A percentile compares a stretch with the other conserved stretches of the same genome.
phyloP scores from a whole-genome alignment of 164 flowering plant genomes.

The Liriodendron chinense region DNA sequence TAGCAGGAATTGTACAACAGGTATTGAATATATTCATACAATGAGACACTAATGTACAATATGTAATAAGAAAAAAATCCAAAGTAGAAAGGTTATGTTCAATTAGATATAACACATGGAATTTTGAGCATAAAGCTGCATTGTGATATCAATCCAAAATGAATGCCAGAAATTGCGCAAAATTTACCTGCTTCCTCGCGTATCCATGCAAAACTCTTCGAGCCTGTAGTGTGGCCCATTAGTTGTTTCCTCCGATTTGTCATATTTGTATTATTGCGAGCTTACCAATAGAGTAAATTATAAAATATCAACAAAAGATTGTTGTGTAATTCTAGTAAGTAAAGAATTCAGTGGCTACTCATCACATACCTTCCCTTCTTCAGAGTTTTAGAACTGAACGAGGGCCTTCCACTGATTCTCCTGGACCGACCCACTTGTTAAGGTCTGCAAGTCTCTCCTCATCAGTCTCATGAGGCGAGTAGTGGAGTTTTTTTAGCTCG shows the following conservation, averaged over 20 bases:
- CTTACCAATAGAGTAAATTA: not conserved
- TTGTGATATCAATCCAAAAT: too few relatives aligned
- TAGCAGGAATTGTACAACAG: too few relatives aligned
- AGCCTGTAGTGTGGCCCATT: slow-evolving; percentile 19
- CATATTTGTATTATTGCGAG: slow-evolving; percentile 18
- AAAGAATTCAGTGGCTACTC: not conserved
- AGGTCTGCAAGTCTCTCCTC: slow-evolving; percentile 19
- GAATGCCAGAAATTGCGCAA: too few relatives aligned
- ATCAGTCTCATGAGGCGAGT: slow-evolving; percentile 17
- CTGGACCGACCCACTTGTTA: slow-evolving; percentile 19
- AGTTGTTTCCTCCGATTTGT: slow-evolving; percentile 16
- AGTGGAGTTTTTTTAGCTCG: slow-evolving; percentile 20
- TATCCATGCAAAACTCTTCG: slow-evolving; percentile 29
- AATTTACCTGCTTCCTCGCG: slow-evolving; percentile 30
- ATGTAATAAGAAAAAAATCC: too few relatives aligned
- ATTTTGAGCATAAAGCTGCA: too few relatives aligned
- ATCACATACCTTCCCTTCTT: slow-evolving; percentile 20
- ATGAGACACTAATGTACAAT: too few relatives aligned
- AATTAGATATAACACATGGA: too few relatives aligned
- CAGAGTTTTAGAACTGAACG: slow-evolving; percentile 23
- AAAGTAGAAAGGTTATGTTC: too few relatives aligned
- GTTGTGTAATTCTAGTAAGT: not conserved
- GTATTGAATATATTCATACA: too few relatives aligned
- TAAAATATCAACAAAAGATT: not conserved
- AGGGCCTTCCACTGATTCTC: slow-evolving; percentile 27